Evolutionary conservation across 306 rosid species (phyloP).

Genomic region (Notholithocarpus densiflorus): DNA sequence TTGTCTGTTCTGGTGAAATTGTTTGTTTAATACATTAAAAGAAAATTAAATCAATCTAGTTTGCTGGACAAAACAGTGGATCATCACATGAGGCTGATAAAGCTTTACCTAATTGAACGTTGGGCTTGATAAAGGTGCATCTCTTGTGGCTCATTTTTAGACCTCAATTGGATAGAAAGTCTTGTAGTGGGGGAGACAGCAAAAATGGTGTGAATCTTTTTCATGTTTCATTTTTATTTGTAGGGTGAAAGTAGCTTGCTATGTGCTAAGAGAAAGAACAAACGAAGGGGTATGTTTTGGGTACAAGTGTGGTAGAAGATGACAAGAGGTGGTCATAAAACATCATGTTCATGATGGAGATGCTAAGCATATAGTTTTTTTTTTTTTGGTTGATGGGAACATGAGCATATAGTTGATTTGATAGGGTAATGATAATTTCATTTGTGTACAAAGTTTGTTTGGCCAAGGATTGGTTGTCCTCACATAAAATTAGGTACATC

Average conservation of each 20-base stretch:
- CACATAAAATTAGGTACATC: background rate
- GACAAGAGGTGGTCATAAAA: background rate
- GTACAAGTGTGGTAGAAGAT: background rate
- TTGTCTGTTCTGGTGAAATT: background rate
- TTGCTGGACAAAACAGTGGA: background rate
- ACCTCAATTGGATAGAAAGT: background rate
- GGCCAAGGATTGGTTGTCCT: background rate
- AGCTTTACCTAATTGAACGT: no score
- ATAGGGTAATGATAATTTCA: background rate
- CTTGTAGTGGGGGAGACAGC: background rate
- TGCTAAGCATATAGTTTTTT: background rate
- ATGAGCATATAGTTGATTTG: background rate
- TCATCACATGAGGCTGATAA: background rate
- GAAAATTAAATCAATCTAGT: background rate
- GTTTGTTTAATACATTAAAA: background rate
- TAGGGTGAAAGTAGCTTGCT: background rate
- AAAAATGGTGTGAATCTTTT: background rate
- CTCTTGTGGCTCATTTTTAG: background rate
- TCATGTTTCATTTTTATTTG: background rate
- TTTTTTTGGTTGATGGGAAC: no score
- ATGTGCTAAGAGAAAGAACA: background rate
- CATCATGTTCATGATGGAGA: background rate
- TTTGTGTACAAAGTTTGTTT: background rate
- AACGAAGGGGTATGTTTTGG: constrained; percentile 4
- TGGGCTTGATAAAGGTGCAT: no score